These are phyloP conservation scores for Hypoxylon rickii DNA, from an alignment of 495 filamentous ascomycete genomes.

Conservation along the genomic window DNA sequence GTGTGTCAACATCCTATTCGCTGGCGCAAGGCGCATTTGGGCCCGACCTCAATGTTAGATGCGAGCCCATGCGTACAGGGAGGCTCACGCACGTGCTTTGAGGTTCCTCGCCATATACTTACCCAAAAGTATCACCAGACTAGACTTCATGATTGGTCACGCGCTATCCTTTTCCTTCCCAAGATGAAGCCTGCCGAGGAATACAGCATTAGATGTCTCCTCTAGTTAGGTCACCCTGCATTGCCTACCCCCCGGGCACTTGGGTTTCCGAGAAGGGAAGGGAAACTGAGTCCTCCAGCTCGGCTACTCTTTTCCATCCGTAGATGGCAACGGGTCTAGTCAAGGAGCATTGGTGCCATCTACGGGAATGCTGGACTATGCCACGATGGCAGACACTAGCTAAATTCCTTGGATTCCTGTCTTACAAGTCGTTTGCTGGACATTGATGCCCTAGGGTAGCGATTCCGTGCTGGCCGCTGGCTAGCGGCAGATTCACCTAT, in stretches of 20 bases:
- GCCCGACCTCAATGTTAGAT: constrained; percentile 40
- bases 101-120: constrained; percentile 10
- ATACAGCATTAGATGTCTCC: constrained; percentile 27
- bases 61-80: constrained; percentile 31
- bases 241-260: constrained; percentile 10
- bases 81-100: constrained; percentile 35
- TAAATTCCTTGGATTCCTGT: constrained; percentile 20
- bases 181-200: constrained; percentile 25
- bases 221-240: constrained; percentile 36
- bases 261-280: constrained; percentile 28
- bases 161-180: constrained; percentile 14
- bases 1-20: constrained; percentile 42
- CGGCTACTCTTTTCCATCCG: constrained; percentile 17
- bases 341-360: constrained; percentile 15
- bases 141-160: constrained; percentile 20
- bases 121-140: constrained; percentile 4
- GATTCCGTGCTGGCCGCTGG: background rate
- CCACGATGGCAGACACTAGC: constrained; percentile 22
- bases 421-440: constrained; percentile 11
- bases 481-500: background rate
- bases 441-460: constrained; percentile 27
- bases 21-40: constrained; percentile 31
- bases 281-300: constrained; percentile 10
- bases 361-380: constrained; percentile 18
- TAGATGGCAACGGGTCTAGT: constrained; percentile 19